Conservation (phyloP, 2,329 filamentous ascomycete genomes). For the Trichoderma semiorbis region DNA sequence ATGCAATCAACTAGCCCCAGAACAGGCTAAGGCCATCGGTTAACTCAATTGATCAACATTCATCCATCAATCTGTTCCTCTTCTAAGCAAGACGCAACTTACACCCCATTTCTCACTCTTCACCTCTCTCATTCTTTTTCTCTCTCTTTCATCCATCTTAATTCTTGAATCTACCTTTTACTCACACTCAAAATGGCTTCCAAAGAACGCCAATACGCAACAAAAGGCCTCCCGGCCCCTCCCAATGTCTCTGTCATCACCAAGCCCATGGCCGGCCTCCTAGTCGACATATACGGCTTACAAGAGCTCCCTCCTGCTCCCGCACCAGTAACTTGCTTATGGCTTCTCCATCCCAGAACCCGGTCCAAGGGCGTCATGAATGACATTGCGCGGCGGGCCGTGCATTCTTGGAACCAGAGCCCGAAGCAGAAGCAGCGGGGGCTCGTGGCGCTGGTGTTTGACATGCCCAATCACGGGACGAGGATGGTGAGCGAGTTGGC, state of each 20-base stretch:
- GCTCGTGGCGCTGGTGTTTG: slow-evolving; percentile 79
- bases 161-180: fast-evolving
- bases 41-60: not conserved
- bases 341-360: slow-evolving; percentile 82
- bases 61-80: not conserved
- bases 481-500: slow-evolving; percentile 62
- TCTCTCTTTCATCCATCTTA: not conserved
- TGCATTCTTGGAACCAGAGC: slow-evolving; percentile 64
- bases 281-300: slow-evolving; percentile 77
- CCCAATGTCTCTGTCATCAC: slow-evolving; percentile 59
- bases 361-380: slow-evolving; percentile 70
- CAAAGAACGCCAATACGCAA: slow-evolving; percentile 26
- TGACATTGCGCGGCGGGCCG: slow-evolving; percentile 64
- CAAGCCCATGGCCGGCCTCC: slow-evolving; percentile 72
- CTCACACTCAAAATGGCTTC: not conserved
- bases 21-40: not conserved
- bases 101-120: not conserved
- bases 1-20: not conserved
- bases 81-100: not conserved
- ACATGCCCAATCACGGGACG: slow-evolving; percentile 88
- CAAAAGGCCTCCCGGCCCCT: slow-evolving; percentile 37
- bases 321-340: slow-evolving; percentile 70
- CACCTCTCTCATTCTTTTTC: not conserved
- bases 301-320: slow-evolving; percentile 59
- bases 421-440: slow-evolving; percentile 39